Conservation (phyloP, 2,329 filamentous ascomycete species). For the Pseudopithomyces maydicus region DNA sequence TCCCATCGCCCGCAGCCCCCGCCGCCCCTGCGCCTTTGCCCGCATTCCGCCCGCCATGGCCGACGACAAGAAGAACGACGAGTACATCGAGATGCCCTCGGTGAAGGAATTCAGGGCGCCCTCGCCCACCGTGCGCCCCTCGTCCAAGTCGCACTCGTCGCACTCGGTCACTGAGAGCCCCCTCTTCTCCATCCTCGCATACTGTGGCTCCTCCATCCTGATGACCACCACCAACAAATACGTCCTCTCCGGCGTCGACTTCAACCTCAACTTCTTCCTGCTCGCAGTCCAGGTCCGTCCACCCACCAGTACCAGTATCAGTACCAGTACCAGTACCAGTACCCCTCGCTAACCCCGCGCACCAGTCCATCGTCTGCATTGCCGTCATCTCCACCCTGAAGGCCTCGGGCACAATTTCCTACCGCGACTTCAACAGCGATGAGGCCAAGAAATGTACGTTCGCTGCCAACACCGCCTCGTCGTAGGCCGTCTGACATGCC, state of each 20-base stretch:
- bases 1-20: conserved; percentile 8
- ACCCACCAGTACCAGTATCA: not conserved
- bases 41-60: conserved; percentile 65
- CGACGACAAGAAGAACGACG: conserved; percentile 85
- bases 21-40: conserved; percentile 8
- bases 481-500: conserved; percentile 14
- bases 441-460: conserved; percentile 89
- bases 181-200: conserved; percentile 79
- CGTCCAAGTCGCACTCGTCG: conserved; percentile 25
- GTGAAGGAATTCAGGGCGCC: conserved; percentile 50
- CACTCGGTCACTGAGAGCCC: conserved; percentile 71
- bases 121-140: conserved; percentile 56
- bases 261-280: conserved; percentile 97
- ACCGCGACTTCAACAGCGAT: conserved; percentile 80
- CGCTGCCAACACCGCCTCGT: not conserved
- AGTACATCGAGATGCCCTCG: conserved; percentile 69
- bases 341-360: conserved; percentile 20
- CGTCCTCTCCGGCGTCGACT: conserved; percentile 85
- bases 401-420: conserved; percentile 78
- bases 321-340: not conserved
- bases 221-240: conserved; percentile 99
- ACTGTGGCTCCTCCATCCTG: conserved; percentile 94
- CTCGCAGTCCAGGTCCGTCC: conserved; percentile 82
- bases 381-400: conserved; percentile 83
- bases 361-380: conserved; percentile 86